Evolutionary conservation across 225 moss, liverwort and hornwort species (phyloP), one percentile per base, ranked within the genome.

Genomic region (Physcomitrellopsis africana): DNA sequence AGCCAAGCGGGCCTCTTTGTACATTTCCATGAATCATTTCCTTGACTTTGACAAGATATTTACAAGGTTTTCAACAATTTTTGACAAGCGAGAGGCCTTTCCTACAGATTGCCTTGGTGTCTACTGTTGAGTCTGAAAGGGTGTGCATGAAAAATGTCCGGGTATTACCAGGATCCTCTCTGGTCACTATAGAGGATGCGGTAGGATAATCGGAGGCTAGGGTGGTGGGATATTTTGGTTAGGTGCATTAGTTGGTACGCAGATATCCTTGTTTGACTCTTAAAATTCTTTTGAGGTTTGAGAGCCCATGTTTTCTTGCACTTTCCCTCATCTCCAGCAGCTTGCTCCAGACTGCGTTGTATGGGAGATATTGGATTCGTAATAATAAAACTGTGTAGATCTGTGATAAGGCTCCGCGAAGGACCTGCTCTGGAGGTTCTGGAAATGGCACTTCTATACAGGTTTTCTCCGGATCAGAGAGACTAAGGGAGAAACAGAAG

Each of bases 1-100:
- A 92, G 91, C 45, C 97, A 97, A 51, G 76, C 81, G 0, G 97
- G 97, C 59, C 66, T 94, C 12, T 94, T 97, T 44, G 94, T 96
- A 76, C 83, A 29, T 54, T 60, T 48, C 46, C 11, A n/a, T n/a
- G n/a, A n/a, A n/a, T n/a, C n/a, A n/a, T n/a, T n/a, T n/a, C n/a
- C n/a, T n/a, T n/a, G n/a, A n/a, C n/a, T n/a, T n/a, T n/a, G n/a
- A n/a, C n/a, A n/a, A n/a, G n/a, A n/a, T n/a, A n/a, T n/a, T n/a
- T n/a, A n/a, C n/a, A n/a, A n/a, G n/a, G n/a, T n/a, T n/a, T n/a
- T n/a, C n/a, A n/a, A n/a, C n/a, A n/a, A n/a, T n/a, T n/a, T n/a
- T n/a, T n/a, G n/a, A n/a, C n/a, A n/a, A n/a, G n/a, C n/a, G n/a
- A n/a, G n/a, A n/a, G n/a, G n/a, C n/a, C n/a, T n/a, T n/a, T n/a